A percentile compares a stretch with the other conserved stretches of the same genome.
Conservation (phyloP, 1,284 basidiomycete genomes). For the Papiliotrema laurentii region DNA sequence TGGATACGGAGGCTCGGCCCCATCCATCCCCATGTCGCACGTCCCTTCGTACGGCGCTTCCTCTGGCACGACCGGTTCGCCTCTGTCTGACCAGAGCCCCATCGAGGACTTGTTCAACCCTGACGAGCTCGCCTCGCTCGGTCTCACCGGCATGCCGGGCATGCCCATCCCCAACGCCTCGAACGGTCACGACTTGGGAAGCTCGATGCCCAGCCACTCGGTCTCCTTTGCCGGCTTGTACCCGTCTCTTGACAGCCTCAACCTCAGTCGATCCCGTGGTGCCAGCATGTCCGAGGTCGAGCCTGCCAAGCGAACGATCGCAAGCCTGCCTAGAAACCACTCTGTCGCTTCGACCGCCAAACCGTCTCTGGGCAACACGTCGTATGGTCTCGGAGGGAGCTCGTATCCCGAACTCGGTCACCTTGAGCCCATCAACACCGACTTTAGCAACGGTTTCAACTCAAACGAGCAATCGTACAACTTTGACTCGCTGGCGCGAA, state of each 20-base stretch:
- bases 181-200: constrained; percentile 6
- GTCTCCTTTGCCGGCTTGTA: constrained; percentile 40
- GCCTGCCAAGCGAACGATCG: constrained; percentile 22
- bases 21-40: constrained; percentile 9
- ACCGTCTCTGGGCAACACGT: constrained; percentile 8
- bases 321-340: constrained; percentile 18
- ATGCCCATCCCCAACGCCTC: constrained; percentile 23
- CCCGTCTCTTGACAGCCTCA: constrained; percentile 31
- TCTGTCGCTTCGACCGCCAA: constrained; percentile 6
- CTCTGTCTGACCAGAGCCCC: constrained; percentile 34
- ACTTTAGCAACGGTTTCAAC: constrained; percentile 8
- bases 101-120: constrained; percentile 47
- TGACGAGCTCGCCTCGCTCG: constrained; percentile 47
- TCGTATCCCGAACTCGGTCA: constrained; percentile 14
- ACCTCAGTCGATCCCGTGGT: constrained; percentile 18
- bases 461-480: constrained; percentile 3
- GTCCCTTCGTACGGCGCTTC: constrained; percentile 7
- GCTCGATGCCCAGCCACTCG: constrained; percentile 7
- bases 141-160: constrained; percentile 48
- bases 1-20: not conserved
- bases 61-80: constrained; percentile 30
- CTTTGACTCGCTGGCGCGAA: constrained; percentile 38
- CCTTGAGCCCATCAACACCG: not conserved
- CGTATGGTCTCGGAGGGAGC: constrained; percentile 17
- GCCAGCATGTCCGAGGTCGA: constrained; percentile 20